phyloP scores from a whole-genome alignment of 2,329 filamentous ascomycete species.

The Arthrobotrys musiformis region DNA sequence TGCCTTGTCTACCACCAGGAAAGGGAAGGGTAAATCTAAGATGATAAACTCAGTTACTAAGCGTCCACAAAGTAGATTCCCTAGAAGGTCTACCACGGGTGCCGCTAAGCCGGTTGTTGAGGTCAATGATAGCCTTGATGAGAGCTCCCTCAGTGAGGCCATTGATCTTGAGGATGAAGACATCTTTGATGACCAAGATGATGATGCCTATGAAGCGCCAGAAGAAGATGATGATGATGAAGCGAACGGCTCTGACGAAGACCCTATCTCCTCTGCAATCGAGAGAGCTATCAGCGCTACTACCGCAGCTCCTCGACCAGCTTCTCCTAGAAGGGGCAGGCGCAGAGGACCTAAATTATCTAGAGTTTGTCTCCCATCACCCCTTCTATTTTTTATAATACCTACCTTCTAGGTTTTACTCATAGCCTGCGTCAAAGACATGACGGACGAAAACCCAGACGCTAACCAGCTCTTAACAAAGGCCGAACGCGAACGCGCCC shows the following conservation, averaged over 20 bases:
- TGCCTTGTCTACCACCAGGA: conserved; percentile 30
- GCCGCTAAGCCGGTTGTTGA: neutral
- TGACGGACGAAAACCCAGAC: neutral
- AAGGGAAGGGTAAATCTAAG: conserved; percentile 32
- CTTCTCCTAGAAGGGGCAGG: neutral
- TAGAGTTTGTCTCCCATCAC: conserved; percentile 56
- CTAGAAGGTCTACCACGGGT: conserved; percentile 18
- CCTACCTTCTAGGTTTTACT: conserved; percentile 56
- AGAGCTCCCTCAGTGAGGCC: conserved; percentile 6
- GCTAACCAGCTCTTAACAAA: conserved; percentile 53
- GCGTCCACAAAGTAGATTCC: neutral
- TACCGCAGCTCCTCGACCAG: neutral
- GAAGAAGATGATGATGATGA: conserved; percentile 31
- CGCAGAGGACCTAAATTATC: conserved; percentile 28
- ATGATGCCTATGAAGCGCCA: neutral
- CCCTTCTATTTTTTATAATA: conserved; percentile 61
- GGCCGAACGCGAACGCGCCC: conserved; percentile 70
- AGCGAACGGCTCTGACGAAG: conserved; percentile 54
- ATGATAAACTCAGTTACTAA: neutral
- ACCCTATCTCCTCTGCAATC: neutral
- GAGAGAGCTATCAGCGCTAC: neutral
- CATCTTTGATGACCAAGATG: conserved; percentile 30
- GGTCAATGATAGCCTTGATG: neutral
- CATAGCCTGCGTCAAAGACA: conserved; percentile 61
- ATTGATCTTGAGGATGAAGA: neutral